Evolutionary conservation across 495 filamentous ascomycete species (phyloP).

Genomic region (Aspergillus bridgeri): DNA sequence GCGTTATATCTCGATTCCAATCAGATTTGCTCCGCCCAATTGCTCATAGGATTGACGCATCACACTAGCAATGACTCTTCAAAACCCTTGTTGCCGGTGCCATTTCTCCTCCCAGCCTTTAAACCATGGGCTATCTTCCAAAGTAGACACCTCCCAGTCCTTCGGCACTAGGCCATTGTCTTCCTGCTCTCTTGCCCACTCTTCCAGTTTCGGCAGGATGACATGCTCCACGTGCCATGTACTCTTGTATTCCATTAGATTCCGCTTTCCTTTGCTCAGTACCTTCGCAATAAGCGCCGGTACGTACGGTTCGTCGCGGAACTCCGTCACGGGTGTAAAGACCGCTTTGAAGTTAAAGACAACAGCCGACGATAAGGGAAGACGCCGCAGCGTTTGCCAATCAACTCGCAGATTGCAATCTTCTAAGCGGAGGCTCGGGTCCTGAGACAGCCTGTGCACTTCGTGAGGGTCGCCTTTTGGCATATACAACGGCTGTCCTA

Average conservation of each 20-base stretch:
- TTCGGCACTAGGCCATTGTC: slow-evolving; percentile 56
- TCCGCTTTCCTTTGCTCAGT: slow-evolving; percentile 67
- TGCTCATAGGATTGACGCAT: not conserved
- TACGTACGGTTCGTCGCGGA: slow-evolving; percentile 71
- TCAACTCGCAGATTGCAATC: slow-evolving; percentile 78
- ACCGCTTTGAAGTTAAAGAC: slow-evolving; percentile 92
- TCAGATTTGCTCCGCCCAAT: not conserved
- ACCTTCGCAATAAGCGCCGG: slow-evolving; percentile 67
- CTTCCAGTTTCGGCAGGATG: slow-evolving; percentile 62
- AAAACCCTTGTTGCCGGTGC: slow-evolving; percentile 72
- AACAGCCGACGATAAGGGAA: slow-evolving; percentile 71
- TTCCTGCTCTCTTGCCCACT: slow-evolving; percentile 68
- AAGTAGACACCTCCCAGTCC: slow-evolving; percentile 70
- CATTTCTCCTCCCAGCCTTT: slow-evolving; percentile 83
- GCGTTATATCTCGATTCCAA: not conserved
- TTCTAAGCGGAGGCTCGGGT: slow-evolving; percentile 51
- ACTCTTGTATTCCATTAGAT: slow-evolving; percentile 77
- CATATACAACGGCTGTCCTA: slow-evolving; percentile 76
- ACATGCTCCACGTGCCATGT: slow-evolving; percentile 84
- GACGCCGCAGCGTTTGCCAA: slow-evolving; percentile 83
- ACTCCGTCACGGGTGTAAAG: slow-evolving; percentile 72
- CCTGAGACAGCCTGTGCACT: slow-evolving; percentile 51
- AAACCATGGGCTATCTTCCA: slow-evolving; percentile 81
- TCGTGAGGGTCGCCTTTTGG: slow-evolving; percentile 70
- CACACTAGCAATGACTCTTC: slow-evolving; percentile 1